phyloP scores from a whole-genome alignment of 73 alveolate genomes.

The Symbiodinium pilosum region DNA sequence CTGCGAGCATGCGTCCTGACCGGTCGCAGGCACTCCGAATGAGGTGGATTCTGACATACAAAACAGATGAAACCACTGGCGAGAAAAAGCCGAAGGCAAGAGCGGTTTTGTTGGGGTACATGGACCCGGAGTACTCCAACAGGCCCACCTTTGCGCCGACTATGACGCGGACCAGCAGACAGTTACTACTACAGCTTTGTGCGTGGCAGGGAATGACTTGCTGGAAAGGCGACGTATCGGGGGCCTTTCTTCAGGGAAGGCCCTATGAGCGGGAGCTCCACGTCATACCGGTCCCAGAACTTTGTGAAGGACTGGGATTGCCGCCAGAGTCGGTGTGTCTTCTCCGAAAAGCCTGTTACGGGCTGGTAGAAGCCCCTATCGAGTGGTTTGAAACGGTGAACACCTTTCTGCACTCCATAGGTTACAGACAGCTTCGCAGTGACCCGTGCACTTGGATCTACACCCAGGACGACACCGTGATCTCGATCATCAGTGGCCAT shows the following conservation, averaged over 20 bases:
- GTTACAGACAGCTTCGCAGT: background rate
- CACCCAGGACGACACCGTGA: background rate
- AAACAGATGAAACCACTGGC: background rate
- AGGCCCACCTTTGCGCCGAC: slow-evolving; percentile 4
- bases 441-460: slow-evolving; percentile 21
- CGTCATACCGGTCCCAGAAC: background rate
- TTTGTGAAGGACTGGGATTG: background rate
- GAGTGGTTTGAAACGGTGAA: slow-evolving; percentile 47
- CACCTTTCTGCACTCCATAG: background rate
- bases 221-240: slow-evolving; percentile 21
- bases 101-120: no score
- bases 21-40: background rate
- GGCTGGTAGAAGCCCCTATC: slow-evolving; percentile 46
- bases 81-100: slow-evolving; percentile 14
- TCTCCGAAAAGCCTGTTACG: slow-evolving; percentile 10
- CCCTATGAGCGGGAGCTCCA: background rate
- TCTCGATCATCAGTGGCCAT: slow-evolving; percentile 13
- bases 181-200: background rate
- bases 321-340: background rate
- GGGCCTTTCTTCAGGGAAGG: slow-evolving; percentile 3
- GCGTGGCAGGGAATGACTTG: background rate
- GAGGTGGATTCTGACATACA: slow-evolving; percentile 28
- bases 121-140: no score
- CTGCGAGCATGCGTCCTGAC: background rate
- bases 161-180: background rate